These are phyloP conservation scores for Colletotrichum paranaense DNA, from an alignment of 2,329 filamentous ascomycete genomes.

Conservation along the genomic window DNA sequence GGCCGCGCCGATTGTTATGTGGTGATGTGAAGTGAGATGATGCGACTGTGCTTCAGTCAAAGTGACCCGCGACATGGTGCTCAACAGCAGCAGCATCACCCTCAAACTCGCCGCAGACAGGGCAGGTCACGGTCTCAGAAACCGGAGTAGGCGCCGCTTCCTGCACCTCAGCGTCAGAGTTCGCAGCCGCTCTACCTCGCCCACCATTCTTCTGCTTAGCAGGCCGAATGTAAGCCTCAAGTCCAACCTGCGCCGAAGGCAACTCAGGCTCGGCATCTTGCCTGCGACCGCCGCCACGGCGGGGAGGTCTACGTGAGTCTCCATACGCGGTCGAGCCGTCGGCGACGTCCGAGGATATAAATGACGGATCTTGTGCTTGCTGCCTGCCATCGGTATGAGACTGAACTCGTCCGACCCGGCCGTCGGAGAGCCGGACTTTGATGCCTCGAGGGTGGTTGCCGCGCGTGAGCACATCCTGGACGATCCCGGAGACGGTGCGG, in stretches of 20 bases:
- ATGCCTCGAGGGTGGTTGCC: conserved; percentile 83
- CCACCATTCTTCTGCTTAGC: conserved; percentile 17
- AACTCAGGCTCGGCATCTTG: background rate
- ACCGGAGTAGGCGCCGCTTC: background rate
- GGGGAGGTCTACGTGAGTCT: background rate
- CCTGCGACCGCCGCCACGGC: conserved; percentile 35
- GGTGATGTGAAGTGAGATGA: background rate
- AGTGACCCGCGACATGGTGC: conserved; percentile 73
- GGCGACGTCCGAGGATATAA: background rate
- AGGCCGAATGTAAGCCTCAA: conserved; percentile 62
- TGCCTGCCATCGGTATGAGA: conserved; percentile 54
- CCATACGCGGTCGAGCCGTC: background rate
- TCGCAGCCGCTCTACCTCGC: background rate
- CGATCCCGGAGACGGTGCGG: conserved; percentile 73
- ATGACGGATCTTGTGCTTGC: background rate
- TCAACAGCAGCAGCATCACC: conserved; percentile 77
- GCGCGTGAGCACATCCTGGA: conserved; percentile 76
- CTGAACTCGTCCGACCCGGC: conserved; percentile 80
- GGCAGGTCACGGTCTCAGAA: conserved; percentile 58
- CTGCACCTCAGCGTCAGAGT: background rate
- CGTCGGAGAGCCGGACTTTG: conserved; percentile 79
- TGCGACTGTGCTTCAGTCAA: conserved; percentile 42
- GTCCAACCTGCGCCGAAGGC: conserved; percentile 42
- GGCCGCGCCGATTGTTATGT: background rate
- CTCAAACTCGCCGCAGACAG: conserved; percentile 74